Evolutionary conservation across 2,329 filamentous ascomycete genomes (phyloP).

Genomic region (Beauveria sp.): DNA sequence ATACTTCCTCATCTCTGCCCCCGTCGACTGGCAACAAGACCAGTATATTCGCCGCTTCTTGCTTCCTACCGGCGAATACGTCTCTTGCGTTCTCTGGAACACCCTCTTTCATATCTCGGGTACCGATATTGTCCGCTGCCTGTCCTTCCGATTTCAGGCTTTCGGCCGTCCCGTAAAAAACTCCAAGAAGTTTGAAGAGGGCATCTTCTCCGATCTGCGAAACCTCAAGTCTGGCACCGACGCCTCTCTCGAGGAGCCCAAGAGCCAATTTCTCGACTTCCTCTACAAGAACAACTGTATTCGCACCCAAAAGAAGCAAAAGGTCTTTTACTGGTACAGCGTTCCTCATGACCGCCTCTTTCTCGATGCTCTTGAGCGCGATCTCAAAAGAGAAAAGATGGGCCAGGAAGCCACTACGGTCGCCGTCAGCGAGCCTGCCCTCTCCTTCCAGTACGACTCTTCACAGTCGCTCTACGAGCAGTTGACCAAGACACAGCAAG

Average conservation of each 20-base stretch:
- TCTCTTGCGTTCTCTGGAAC: slow-evolving; percentile 96
- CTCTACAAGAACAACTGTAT: slow-evolving; percentile 99
- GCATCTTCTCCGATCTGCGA: slow-evolving; percentile 96
- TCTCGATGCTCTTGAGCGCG: slow-evolving; percentile 91
- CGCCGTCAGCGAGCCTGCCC: slow-evolving; percentile 89
- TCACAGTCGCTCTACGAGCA: slow-evolving; percentile 99
- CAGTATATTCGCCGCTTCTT: slow-evolving; percentile 96
- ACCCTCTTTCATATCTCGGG: slow-evolving; percentile 99
- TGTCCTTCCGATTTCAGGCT: slow-evolving; percentile 96
- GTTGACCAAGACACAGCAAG: slow-evolving; percentile 97
- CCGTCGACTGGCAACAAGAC: slow-evolving; percentile 93
- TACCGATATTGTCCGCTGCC: slow-evolving; percentile 95
- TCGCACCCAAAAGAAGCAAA: slow-evolving; percentile 98
- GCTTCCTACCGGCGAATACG: slow-evolving; percentile 94
- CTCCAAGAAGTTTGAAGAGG: slow-evolving; percentile 99
- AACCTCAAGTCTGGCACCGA: slow-evolving; percentile 98
- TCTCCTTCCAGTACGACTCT: slow-evolving; percentile 98
- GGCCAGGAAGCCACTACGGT: slow-evolving; percentile 94
- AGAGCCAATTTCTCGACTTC: slow-evolving; percentile 97
- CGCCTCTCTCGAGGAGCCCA: slow-evolving; percentile 95
- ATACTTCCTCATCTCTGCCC: slow-evolving; percentile 98
- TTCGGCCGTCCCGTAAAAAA: slow-evolving; percentile 98
- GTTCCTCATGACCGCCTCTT: slow-evolving; percentile 96
- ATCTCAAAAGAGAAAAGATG: slow-evolving; percentile 99
- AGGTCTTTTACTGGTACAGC: slow-evolving; percentile 99